phyloP scores from a whole-genome alignment of 2,329 filamentous ascomycete genomes.

The Aureobasidium zeae region DNA sequence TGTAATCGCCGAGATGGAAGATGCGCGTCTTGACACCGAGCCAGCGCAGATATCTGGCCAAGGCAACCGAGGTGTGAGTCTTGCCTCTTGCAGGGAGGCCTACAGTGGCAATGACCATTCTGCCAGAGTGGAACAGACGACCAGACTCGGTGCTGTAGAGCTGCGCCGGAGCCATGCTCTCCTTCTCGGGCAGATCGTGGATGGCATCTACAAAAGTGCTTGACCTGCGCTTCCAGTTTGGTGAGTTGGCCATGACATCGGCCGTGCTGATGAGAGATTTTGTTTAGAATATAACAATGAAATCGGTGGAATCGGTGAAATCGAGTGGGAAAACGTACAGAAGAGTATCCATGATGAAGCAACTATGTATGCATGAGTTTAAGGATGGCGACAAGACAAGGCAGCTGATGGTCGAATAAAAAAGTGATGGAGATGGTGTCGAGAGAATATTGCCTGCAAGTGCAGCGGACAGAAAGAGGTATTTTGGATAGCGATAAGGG shows the following conservation, averaged over 20 bases:
- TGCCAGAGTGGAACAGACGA: conserved; percentile 88
- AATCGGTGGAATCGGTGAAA: too few relatives aligned
- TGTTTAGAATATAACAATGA: neutral
- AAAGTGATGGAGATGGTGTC: conserved; percentile 5
- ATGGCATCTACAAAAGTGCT: conserved; percentile 97
- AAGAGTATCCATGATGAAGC: conserved; percentile 48
- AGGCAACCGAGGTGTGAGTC: conserved; percentile 93
- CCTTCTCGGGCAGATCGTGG: conserved; percentile 79
- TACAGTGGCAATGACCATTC: conserved; percentile 95
- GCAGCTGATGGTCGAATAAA: too few relatives aligned
- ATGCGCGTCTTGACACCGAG: conserved; percentile 96
- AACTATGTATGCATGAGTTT: neutral
- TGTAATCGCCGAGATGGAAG: conserved; percentile 94
- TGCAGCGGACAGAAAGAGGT: too few relatives aligned
- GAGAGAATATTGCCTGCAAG: too few relatives aligned
- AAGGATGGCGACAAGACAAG: conserved; percentile 10
- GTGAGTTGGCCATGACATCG: conserved; percentile 83
- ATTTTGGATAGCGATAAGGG: too few relatives aligned
- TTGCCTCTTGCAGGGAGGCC: conserved; percentile 91
- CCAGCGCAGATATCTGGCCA: conserved; percentile 92
- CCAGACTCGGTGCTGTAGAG: conserved; percentile 98
- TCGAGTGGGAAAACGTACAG: conserved; percentile 40
- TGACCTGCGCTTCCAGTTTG: conserved; percentile 81
- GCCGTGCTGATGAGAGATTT: conserved; percentile 54
- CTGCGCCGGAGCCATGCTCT: conserved; percentile 84